Conservation (phyloP, 2,329 filamentous ascomycete species). For the Harringtonia lauricola region DNA sequence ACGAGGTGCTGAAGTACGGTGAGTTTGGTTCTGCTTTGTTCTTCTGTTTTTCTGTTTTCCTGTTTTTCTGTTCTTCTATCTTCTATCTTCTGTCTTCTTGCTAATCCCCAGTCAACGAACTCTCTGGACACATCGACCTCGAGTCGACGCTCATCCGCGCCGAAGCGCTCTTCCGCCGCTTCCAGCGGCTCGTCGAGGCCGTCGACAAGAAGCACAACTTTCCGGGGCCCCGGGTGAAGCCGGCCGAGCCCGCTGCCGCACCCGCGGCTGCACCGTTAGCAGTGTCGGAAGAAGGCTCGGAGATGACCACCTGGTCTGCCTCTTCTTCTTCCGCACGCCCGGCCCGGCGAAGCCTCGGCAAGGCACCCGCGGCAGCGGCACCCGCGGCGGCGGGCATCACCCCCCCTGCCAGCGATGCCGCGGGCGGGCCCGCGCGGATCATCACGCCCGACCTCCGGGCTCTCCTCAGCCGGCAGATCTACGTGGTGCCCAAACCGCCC, state of each 20-base stretch:
- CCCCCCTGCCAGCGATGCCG: too few relatives aligned
- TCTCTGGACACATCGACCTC: conserved; percentile 87
- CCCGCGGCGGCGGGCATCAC: too few relatives aligned
- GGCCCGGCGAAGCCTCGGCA: conserved; percentile 1
- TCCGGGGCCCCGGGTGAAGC: conserved; percentile 39
- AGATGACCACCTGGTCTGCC: conserved; percentile 1
- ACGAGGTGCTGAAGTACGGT: conserved; percentile 96
- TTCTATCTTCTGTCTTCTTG: background rate
- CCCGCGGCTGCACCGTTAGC: background rate
- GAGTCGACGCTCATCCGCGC: conserved; percentile 77
- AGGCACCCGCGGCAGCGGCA: conserved; percentile 5
- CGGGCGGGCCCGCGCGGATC: conserved; percentile 26
- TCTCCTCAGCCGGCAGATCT: conserved; percentile 37
- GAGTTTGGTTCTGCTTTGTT: conserved; percentile 23
- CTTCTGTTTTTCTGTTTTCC: conserved; percentile 19
- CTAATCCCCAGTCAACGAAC: conserved; percentile 65
- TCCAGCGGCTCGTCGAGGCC: conserved; percentile 78
- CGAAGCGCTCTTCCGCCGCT: conserved; percentile 78
- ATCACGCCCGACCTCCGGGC: conserved; percentile 47
- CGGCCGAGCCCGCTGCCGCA: background rate
- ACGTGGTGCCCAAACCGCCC: conserved; percentile 14
- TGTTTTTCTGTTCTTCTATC: conserved; percentile 8
- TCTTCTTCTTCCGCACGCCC: background rate
- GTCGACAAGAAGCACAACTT: conserved; percentile 89
- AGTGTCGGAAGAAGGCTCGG: background rate